Base-by-base conservation (phyloP, 768 basidiomycete species). In the Termitomyces titanicus region DNA sequence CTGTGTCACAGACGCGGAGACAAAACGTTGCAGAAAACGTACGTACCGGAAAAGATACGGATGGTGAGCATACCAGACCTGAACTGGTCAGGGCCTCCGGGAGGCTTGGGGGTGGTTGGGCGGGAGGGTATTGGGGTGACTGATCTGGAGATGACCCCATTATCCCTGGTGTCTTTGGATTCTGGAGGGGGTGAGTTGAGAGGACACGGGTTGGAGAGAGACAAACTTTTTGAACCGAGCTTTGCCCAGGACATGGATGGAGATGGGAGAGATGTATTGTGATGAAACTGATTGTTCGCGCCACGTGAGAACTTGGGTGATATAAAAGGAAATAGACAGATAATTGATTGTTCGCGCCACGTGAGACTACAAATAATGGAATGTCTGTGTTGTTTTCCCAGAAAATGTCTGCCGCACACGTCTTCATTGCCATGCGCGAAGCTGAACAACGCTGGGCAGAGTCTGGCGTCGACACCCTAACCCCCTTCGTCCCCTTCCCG, bases 41-140 rank as follows among this genome's bases (percentile, higher is more conserved):
- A 64, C 82, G 59, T 59, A 90, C 90, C 91, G 63, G 89, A 94
- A 75, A 95, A 95, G 68, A 99, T 94, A 57, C 93, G 85, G 70
- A 99, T 94, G 59, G 92, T 95, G 63, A 98, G 85, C 81, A 95
- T 86, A 47, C 96, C 96, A 43, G 84, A 88, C 70, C 92, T 82
- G 62, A 90, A 88, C 68, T 88, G 83, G 62, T 85, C 83, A 50
- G 76, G 61, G 31, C 75, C 76, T 67, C 74, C 67, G 54, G 73
- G 73, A 3, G 83, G 77, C 65, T 81, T 87, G 20, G 91, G 90
- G 0, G 90, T 92, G 5, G 82, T 81, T n/a, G 90, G 86, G 24
- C 90, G 80, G 12, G 90, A 92, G 22, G 87, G 86, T 60, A 92
- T 83, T 51, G 90, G 90, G 25, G 90, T 92, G 49, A 82, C 83